These are phyloP conservation scores for Eleusine coracana DNA, from an alignment of 176 grass and related monocot species.

Conservation along the genomic window DNA sequence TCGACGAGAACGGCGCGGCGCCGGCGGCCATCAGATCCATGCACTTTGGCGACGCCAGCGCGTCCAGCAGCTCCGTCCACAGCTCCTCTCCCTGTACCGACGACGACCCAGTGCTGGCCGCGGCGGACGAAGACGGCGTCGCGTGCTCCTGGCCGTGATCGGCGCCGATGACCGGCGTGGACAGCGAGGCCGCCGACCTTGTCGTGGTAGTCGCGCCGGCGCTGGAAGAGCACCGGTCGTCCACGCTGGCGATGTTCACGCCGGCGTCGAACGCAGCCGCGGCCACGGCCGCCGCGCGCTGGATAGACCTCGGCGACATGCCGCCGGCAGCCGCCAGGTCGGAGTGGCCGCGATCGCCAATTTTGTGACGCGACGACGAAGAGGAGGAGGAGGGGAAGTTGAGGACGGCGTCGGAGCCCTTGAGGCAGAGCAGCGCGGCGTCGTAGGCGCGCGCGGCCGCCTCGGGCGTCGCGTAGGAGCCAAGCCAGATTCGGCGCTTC, in stretches of 20 bases:
- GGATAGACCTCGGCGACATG: constrained; percentile 88
- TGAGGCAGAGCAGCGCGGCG: constrained; percentile 87
- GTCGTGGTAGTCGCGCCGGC: constrained; percentile 23
- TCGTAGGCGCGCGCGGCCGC: constrained; percentile 92
- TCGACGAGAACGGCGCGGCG: constrained; percentile 27
- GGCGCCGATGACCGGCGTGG: not conserved
- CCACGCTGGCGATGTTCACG: not conserved
- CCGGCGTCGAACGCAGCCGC: constrained; percentile 40
- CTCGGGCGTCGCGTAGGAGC: constrained; percentile 84
- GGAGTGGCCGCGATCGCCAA: not conserved
- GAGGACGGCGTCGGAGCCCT: constrained; percentile 75
- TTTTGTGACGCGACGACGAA: not conserved
- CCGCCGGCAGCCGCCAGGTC: not conserved
- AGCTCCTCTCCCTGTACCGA: constrained; percentile 23
- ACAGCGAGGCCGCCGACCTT: constrained; percentile 11
- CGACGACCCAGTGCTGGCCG: constrained; percentile 28
- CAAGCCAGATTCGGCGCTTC: constrained; percentile 95
- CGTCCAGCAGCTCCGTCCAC: constrained; percentile 52
- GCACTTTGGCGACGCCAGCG: constrained; percentile 45
- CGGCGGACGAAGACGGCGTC: constrained; percentile 13
- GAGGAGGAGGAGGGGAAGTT: constrained; percentile 62
- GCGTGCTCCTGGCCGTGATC: not conserved
- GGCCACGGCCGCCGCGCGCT: constrained; percentile 64
- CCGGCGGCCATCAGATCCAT: constrained; percentile 44
- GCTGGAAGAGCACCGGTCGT: constrained; percentile 42